Base-by-base conservation (phyloP, 2,329 filamentous ascomycete genomes). In the Karstenula rhodostoma region DNA sequence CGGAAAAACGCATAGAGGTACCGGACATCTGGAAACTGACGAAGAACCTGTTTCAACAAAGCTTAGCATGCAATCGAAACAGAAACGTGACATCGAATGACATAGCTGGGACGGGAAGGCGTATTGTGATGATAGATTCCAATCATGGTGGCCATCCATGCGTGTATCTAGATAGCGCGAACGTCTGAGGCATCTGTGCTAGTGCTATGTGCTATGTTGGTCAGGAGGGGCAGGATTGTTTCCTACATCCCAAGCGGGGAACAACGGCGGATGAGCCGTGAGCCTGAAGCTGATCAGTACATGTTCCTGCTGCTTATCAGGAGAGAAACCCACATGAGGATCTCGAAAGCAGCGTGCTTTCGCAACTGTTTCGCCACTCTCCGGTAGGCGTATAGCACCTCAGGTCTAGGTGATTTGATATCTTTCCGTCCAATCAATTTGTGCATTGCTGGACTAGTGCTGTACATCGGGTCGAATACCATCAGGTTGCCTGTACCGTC, bases 401-500 rank as follows among this genome's bases (percentile, higher is more conserved):
- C 89, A 15, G 97, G 79, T 17, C 90, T 78, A 75, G 52, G 78
- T 72, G 72, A 86, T 78, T 40, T 79, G 70, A 71, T 77, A 69
- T 78, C 69, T 64, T 77, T 66, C 74, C 81, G 29, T 81, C 86
- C 47, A 86, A 81, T 29, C 64, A 92, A 78, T 56, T 85, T 85
- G 63, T 82, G 83, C 69, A 96, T 85, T 19, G 83, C 84, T 2
- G 83, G 81, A 0, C 89, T 86, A 48, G 93, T 90, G 57, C 86
- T 88, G 75, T 92, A 93, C 80, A 91, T 90, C 1, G 94, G 93
- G 73, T 98, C 94, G 73, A 97, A 96, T 13, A 97, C 91, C 0
- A 98, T 82, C 19, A 98, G 81, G 67, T 91, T 90, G 54, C 84
- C 80, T 19, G 82, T 81, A 27, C 91, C 90, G 60, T 90, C 84